Base-by-base conservation (phyloP, 805 yeast genomes). In the Candida loeiensis region DNA sequence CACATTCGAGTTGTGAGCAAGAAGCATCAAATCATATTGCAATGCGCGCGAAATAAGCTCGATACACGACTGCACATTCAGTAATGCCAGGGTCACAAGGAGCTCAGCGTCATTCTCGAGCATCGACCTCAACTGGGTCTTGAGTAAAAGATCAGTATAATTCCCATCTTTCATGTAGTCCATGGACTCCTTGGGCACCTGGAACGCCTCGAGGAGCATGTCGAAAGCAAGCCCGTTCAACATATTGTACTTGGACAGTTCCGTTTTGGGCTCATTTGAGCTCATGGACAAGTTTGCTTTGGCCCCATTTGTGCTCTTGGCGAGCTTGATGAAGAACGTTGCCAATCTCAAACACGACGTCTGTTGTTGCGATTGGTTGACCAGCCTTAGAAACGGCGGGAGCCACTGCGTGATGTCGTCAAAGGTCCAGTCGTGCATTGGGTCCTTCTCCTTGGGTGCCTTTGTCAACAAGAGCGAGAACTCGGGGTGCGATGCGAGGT, bases 331-430 rank as follows among this genome's bases (percentile, higher is more conserved):
- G 37, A 79, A 66, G 47, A 65, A 71, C 34, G 70, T 64, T 8
- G 80, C 74, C 4, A 78, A 56, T 37, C 73, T 74, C 33, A 78
- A 73, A 2, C 74, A 73, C 37, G 78, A 68, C 30, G 76, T 77
- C 26, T 76, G 76, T 37, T 64, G 64, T 44, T 78, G 80, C 0
- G 82, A 59, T 1, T 66, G 64, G 1, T 70, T 54, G 25, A 81
- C 55, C 2, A 80, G 61, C 12, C 59, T 56, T 34, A 66, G 56
- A 26, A 79, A 65, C 1, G 71, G 59, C 16, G 59, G 54, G 25
- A 78, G 71, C 90, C 90, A 83, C n/a, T 65, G 58, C 2, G 76
- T 51, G 41, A 79, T 46, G 51, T 78, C 80, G 15, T 37, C 34
- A 15, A 41, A 17, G 13, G 26, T 11, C 39, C 32, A 41, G 30